These are phyloP conservation scores for Cajanus cajan DNA, from an alignment of 306 rosid species.

Conservation along the genomic window DNA sequence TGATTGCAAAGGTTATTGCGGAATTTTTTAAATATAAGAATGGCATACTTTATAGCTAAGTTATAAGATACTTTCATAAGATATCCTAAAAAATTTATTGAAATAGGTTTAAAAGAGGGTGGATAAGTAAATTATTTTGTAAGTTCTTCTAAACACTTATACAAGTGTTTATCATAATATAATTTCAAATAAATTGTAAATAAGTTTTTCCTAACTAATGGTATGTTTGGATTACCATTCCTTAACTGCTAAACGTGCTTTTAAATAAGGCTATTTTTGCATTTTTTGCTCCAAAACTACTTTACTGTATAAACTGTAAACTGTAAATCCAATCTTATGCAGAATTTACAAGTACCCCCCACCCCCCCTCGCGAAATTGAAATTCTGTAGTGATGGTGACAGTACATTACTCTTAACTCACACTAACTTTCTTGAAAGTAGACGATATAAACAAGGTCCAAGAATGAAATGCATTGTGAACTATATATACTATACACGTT, in stretches of 20 bases:
- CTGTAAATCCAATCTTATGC: not conserved
- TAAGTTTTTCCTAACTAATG: not conserved
- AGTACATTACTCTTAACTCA: constrained; percentile 12
- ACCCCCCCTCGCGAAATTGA: too few relatives aligned
- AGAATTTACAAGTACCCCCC: not conserved
- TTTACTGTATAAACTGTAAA: not conserved
- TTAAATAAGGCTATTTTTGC: not conserved
- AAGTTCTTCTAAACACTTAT: not conserved
- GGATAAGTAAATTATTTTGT: not conserved
- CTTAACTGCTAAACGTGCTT: not conserved
- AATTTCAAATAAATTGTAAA: not conserved
- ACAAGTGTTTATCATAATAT: not conserved
- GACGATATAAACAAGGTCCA: not conserved
- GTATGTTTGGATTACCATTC: not conserved
- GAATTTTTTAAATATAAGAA: not conserved
- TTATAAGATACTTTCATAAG: not conserved
- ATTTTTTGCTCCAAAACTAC: not conserved
- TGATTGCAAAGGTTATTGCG: not conserved
- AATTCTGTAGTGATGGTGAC: not conserved
- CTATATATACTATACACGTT: not conserved
- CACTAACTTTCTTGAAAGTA: not conserved
- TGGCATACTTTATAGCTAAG: not conserved
- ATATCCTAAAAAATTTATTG: not conserved
- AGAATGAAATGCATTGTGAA: not conserved
- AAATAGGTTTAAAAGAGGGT: not conserved